Conservation (phyloP, 768 basidiomycete genomes). For the Xerocomus brunneocitrinus region DNA sequence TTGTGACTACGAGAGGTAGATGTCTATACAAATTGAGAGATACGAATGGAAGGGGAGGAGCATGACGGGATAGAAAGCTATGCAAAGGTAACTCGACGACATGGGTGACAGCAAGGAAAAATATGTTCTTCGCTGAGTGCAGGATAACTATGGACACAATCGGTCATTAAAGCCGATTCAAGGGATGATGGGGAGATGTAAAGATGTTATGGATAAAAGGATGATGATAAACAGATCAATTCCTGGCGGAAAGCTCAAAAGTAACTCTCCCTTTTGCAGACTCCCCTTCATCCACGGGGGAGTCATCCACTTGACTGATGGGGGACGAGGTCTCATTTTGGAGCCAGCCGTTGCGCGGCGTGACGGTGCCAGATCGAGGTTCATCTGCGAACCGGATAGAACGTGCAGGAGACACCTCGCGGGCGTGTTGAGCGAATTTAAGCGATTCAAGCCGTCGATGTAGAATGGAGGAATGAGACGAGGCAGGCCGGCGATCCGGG, state of each 20-base stretch:
- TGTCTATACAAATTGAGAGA: conserved; percentile 1
- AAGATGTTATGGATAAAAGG: neutral
- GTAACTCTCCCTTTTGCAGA: conserved; percentile 14
- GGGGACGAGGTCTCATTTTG: conserved; percentile 20
- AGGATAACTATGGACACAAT: conserved; percentile 6
- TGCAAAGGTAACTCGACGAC: neutral
- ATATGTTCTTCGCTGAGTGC: neutral
- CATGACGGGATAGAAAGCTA: neutral
- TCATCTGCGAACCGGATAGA: conserved; percentile 46
- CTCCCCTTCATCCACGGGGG: conserved; percentile 14
- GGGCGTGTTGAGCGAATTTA: conserved; percentile 15
- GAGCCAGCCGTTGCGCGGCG: conserved; percentile 15
- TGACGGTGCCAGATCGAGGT: conserved; percentile 17
- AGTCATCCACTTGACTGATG: conserved; percentile 6
- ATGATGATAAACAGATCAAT: neutral
- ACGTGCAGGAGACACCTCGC: conserved; percentile 44
- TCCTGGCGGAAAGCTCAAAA: conserved; percentile 18
- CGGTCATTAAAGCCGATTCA: neutral
- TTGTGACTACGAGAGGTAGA: neutral
- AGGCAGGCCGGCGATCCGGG: conserved; percentile 13
- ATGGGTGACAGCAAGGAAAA: neutral
- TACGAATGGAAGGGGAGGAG: conserved; percentile 1
- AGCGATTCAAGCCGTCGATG: conserved; percentile 32
- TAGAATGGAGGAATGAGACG: conserved; percentile 20
- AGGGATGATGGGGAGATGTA: neutral